phyloP scores from a whole-genome alignment of 1,284 basidiomycete species.

The Pseudozyma hubeiensis region DNA sequence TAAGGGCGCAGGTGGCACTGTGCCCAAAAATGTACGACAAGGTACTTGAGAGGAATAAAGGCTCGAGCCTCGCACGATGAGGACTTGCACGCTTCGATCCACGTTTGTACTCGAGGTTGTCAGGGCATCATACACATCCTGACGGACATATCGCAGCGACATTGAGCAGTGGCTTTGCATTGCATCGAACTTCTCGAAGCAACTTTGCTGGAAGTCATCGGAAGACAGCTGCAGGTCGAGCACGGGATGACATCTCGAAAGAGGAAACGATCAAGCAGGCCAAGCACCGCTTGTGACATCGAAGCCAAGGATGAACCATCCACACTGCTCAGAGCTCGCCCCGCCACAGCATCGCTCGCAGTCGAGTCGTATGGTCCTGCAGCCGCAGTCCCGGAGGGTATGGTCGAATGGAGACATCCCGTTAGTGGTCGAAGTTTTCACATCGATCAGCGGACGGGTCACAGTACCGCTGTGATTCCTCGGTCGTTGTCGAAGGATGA shows the following conservation, averaged over 20 bases:
- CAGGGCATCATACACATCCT: neutral
- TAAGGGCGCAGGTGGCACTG: neutral
- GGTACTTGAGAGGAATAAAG: constrained; percentile 7
- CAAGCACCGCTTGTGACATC: neutral
- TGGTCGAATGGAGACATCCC: constrained; percentile 22
- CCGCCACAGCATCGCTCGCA: constrained; percentile 21
- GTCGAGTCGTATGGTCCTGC: constrained; percentile 7
- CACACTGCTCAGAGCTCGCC: constrained; percentile 1
- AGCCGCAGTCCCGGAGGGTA: constrained; percentile 8
- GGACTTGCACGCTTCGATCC: neutral
- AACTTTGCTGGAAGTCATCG: constrained; percentile 19
- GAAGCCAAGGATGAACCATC: too few relatives aligned
- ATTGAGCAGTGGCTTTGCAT: neutral
- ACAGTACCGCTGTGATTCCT: constrained; percentile 16
- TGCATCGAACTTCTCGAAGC: constrained; percentile 5
- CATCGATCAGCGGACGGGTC: constrained; percentile 33
- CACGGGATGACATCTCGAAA: neutral
- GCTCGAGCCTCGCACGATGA: neutral
- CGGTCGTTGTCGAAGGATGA: neutral
- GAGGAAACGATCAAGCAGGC: constrained; percentile 10
- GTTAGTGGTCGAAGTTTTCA: constrained; percentile 26
- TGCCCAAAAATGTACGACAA: constrained; percentile 12
- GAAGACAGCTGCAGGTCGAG: neutral
- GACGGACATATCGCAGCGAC: neutral
- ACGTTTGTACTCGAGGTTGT: constrained; percentile 17